Conservation (phyloP, 2,329 filamentous ascomycete species). For the Rutstroemia sp. region DNA sequence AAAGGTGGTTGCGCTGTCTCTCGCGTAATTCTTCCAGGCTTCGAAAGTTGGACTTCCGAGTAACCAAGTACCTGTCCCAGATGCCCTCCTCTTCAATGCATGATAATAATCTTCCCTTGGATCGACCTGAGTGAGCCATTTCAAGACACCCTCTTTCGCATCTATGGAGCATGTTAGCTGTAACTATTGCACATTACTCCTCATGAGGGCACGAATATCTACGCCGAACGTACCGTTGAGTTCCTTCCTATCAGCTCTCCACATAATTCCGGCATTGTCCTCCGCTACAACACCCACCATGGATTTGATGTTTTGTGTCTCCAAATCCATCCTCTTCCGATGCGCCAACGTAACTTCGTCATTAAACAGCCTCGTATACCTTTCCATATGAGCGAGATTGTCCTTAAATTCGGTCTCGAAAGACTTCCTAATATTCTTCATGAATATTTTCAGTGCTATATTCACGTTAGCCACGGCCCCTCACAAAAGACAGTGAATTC, state of each 20-base stretch:
- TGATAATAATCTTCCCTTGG: conserved; percentile 1
- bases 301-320: conserved; percentile 1
- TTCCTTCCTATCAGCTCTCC: background rate
- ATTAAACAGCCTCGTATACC: conserved; percentile 5
- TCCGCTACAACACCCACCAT: background rate
- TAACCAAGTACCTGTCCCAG: conserved; percentile 1
- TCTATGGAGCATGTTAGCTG: background rate
- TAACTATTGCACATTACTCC: no score
- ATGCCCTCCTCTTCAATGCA: background rate
- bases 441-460: conserved; percentile 1
- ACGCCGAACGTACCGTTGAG: background rate
- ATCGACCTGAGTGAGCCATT: conserved; percentile 6
- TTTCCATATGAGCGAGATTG: conserved; percentile 5
- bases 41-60: background rate
- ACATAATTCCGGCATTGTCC: background rate
- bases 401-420: conserved; percentile 4
- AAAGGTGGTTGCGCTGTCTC: no score
- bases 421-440: conserved; percentile 3
- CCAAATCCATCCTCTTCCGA: background rate
- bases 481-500: background rate
- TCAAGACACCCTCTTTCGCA: background rate
- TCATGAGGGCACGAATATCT: no score
- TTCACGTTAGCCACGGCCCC: background rate
- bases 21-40: background rate
- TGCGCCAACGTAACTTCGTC: conserved; percentile 7